Percentiles rank a stretch among this genome's conserved stretches.
Conservation (phyloP, 352 stramenopile species). For the Nothophytophthora sp. region DNA sequence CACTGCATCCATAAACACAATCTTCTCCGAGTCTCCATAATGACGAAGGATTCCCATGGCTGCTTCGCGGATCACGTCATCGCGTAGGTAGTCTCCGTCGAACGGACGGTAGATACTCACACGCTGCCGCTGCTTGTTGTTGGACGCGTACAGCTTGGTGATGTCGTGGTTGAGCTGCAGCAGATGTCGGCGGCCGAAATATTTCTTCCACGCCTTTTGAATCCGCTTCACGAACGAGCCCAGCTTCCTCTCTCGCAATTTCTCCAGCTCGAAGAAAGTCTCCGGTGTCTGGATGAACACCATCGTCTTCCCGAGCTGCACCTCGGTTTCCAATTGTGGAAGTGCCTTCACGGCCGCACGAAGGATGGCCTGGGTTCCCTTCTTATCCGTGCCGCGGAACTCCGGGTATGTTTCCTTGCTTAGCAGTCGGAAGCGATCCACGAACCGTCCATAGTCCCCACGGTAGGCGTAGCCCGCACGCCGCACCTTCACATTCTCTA, state of each 20-base stretch:
- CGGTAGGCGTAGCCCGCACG: constrained; percentile 85
- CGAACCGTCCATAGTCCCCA: constrained; percentile 85
- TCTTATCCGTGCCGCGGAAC: constrained; percentile 81
- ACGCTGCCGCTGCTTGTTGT: constrained; percentile 80
- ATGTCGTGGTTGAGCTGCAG: constrained; percentile 85
- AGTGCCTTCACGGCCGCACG: constrained; percentile 70
- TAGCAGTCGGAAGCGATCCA: constrained; percentile 82
- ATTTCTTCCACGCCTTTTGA: constrained; percentile 84
- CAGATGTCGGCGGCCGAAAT: constrained; percentile 76
- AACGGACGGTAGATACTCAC: constrained; percentile 90
- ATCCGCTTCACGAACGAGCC: constrained; percentile 79
- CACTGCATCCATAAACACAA: constrained; percentile 82
- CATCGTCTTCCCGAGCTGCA: constrained; percentile 90
- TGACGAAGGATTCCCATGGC: constrained; percentile 72
- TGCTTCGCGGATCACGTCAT: constrained; percentile 61
- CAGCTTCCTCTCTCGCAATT: constrained; percentile 82
- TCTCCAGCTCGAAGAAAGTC: constrained; percentile 90
- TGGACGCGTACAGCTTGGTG: constrained; percentile 81
- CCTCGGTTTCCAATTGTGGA: constrained; percentile 75
- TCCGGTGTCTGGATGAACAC: constrained; percentile 91
- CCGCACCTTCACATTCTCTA: constrained; percentile 90
- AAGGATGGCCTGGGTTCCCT: constrained; percentile 83
- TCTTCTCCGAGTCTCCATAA: constrained; percentile 77
- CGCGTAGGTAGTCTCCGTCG: constrained; percentile 78
- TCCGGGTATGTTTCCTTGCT: constrained; percentile 87